Evolutionary conservation across 2,329 filamentous ascomycete species (phyloP).

Genomic region (Monosporascus sp.): DNA sequence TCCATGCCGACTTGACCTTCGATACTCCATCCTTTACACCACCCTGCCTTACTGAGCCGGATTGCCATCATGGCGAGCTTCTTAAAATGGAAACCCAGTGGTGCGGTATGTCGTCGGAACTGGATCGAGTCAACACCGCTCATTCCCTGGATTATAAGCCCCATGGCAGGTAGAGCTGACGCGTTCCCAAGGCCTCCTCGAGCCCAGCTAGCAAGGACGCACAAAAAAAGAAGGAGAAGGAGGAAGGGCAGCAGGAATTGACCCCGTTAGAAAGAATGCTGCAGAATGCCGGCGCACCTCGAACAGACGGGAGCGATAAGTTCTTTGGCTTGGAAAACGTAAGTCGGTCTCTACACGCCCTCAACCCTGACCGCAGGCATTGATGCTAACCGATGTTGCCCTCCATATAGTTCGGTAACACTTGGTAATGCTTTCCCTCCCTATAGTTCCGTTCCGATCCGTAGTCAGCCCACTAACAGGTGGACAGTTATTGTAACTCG

Average conservation of each 20-base stretch:
- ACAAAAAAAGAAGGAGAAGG: conserved; percentile 53
- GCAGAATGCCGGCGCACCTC: conserved; percentile 71
- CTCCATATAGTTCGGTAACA: conserved; percentile 80
- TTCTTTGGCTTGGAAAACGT: conserved; percentile 99
- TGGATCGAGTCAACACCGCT: conserved; percentile 1
- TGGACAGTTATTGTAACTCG: conserved; percentile 86
- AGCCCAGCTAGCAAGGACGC: conserved; percentile 40
- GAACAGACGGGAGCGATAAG: conserved; percentile 88
- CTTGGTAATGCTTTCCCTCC: conserved; percentile 60
- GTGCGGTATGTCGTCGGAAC: conserved; percentile 41
- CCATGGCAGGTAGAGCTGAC: conserved; percentile 14
- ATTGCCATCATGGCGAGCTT: conserved; percentile 46
- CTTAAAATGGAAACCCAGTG: conserved; percentile 52
- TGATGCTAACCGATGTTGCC: conserved; percentile 29
- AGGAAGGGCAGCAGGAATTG: conserved; percentile 51
- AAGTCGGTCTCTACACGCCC: conserved; percentile 21
- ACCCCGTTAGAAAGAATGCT: conserved; percentile 71
- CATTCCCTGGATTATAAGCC: background rate
- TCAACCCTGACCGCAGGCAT: background rate
- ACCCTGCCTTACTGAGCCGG: background rate
- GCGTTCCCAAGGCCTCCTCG: conserved; percentile 35
- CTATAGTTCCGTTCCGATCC: conserved; percentile 5
- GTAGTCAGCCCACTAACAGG: conserved; percentile 21
- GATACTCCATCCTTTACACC: background rate
- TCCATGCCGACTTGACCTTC: background rate